Conservation (phyloP, 1,284 basidiomycete species). For the Ceratorhiza oryzae-sativae region DNA sequence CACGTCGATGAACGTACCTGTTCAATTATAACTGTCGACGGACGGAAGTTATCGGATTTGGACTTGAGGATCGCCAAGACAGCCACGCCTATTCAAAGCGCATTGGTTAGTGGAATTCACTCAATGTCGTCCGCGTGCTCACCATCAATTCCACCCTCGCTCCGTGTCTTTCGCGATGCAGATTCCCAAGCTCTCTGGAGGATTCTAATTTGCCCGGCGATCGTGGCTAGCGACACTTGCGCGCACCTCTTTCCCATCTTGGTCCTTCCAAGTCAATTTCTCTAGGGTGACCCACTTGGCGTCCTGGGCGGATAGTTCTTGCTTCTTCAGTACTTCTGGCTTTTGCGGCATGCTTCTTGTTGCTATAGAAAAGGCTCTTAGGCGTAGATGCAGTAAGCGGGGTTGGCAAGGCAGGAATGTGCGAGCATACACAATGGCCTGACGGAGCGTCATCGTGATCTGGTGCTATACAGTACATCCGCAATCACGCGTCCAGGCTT, state of each 20-base stretch:
- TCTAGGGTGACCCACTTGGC: slow-evolving; percentile 81
- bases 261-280: slow-evolving; percentile 76
- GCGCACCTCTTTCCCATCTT: slow-evolving; percentile 72
- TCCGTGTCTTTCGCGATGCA: slow-evolving; percentile 79
- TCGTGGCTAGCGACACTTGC: background rate
- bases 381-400: background rate
- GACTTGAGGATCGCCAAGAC: slow-evolving; percentile 79
- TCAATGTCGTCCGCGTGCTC: slow-evolving; percentile 37
- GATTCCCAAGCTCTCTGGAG: slow-evolving; percentile 82
- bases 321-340: slow-evolving; percentile 50
- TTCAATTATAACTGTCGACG: slow-evolving; percentile 83
- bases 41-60: slow-evolving; percentile 68
- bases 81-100: slow-evolving; percentile 68
- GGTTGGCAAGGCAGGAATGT: slow-evolving; percentile 3
- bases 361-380: background rate
- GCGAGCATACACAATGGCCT: slow-evolving; percentile 3
- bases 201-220: background rate
- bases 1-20: slow-evolving; percentile 53
- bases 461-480: background rate
- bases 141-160: slow-evolving; percentile 82
- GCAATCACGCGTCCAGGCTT: background rate
- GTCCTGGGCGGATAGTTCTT: slow-evolving; percentile 62
- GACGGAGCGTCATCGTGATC: slow-evolving; percentile 13
- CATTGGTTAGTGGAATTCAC: background rate
- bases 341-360: slow-evolving; percentile 47